Base-by-base conservation (phyloP, 345 rosid species). In the Eucalyptus marginata region DNA sequence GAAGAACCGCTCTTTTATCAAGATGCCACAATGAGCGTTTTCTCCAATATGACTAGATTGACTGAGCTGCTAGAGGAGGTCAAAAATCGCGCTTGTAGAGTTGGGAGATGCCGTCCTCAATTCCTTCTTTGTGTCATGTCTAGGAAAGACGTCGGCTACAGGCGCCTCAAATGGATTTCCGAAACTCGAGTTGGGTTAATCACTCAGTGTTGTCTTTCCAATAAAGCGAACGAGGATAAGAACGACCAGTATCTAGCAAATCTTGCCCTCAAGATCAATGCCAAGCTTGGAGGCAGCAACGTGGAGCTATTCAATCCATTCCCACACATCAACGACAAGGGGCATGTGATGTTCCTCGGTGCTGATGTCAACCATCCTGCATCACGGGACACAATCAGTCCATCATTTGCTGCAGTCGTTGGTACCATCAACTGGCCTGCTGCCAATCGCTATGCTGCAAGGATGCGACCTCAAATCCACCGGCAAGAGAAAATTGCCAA, bases 291-390 rank as follows among this genome's bases (percentile, higher is more conserved):
- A 64, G 99, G 99, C 85, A 97, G 98, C 91, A 97, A 97, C 43
- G 94, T 92, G 2, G 99, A 96, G 94, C 95, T 96, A 86, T 86
- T 89, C 80, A 94, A 94, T 66, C 87, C 86, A 62, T 93, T 96
- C 52, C 94, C 96, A 0, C 90, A 88, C 91, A 94, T 96, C 46
- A 89, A 29, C 24, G 91, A 89, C 88, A 91, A 90, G 4, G 93
- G 90, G 76, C 91, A 93, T 86, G 98, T 95, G 49, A 97, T 97
- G 99, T 97, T 96, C 68, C 88, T 97, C 1, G 99, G 99, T 22
- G 99, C 98, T 86, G 99, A 97, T 92, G 99, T 96, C 40, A 97
- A 96, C 91, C 99, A 97, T 92, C 99, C 99, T 40, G 96, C 90
- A 33, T 86, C 96, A 14, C 87, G 86, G 20, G 91, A 95, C 92